Percentiles rank a stretch among this genome's conserved stretches.
Evolutionary conservation across 2,329 filamentous ascomycete genomes (phyloP).

Genomic region (Verticillium klebahnii): DNA sequence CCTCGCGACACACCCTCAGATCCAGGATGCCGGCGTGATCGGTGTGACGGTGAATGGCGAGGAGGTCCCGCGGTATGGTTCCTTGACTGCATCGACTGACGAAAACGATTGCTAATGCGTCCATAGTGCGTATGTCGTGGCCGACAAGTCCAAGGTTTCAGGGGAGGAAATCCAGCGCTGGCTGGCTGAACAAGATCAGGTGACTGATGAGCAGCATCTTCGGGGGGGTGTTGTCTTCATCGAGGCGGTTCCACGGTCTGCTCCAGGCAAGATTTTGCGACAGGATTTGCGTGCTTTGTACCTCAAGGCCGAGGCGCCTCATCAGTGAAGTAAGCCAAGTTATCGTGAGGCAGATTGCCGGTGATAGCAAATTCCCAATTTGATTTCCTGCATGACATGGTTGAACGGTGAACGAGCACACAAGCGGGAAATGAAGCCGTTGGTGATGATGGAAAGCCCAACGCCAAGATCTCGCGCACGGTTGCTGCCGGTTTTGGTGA

Average conservation of each 20-base stretch:
- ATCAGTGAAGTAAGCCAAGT: not conserved
- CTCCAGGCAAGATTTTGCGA: constrained; percentile 45
- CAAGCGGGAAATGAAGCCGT: not conserved
- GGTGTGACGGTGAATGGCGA: constrained; percentile 32
- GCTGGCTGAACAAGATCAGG: constrained; percentile 13
- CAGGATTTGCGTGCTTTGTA: constrained; percentile 28
- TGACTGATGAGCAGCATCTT: constrained; percentile 56
- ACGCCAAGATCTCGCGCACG: not conserved
- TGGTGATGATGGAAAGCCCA: not conserved
- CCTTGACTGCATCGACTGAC: not conserved
- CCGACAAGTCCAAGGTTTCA: constrained; percentile 22
- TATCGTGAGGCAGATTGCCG: not conserved
- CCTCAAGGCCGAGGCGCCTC: not conserved
- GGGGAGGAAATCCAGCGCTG: constrained; percentile 21
- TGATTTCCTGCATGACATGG: too few relatives aligned
- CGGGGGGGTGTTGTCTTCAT: constrained; percentile 68
- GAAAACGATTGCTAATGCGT: not conserved
- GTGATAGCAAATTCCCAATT: too few relatives aligned
- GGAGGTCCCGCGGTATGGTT: not conserved
- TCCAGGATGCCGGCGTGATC: constrained; percentile 56
- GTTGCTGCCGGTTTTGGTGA: not conserved
- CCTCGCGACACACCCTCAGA: constrained; percentile 32
- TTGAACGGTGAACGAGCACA: not conserved
- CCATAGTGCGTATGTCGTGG: constrained; percentile 25
- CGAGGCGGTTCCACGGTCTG: constrained; percentile 67